Evolutionary conservation across 805 yeast genomes (phyloP).

Genomic region (Starmera caribaea): DNA sequence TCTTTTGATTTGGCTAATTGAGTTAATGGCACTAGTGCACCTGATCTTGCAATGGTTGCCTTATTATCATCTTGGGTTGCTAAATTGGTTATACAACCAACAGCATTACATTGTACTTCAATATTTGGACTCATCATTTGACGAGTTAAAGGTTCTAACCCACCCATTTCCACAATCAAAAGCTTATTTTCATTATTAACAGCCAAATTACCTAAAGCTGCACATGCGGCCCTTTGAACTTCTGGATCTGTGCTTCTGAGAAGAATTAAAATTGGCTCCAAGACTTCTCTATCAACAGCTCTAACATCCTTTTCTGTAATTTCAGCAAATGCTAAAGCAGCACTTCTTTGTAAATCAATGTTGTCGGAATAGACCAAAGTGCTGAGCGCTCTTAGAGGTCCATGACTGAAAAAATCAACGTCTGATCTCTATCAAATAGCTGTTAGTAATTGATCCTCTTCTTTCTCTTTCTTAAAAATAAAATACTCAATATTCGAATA

Average conservation of each 20-base stretch:
- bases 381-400: conserved; percentile 76
- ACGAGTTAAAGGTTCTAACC: conserved; percentile 88
- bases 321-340: conserved; percentile 97
- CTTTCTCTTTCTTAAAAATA: too few relatives aligned
- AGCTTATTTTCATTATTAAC: conserved; percentile 92
- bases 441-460: background rate
- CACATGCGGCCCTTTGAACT: conserved; percentile 97
- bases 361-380: conserved; percentile 93
- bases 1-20: conserved; percentile 91
- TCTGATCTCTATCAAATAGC: conserved; percentile 36
- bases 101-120: conserved; percentile 98
- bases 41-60: conserved; percentile 90
- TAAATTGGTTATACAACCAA: conserved; percentile 95
- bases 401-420: conserved; percentile 83
- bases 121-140: conserved; percentile 97
- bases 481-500: too few relatives aligned
- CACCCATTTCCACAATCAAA: conserved; percentile 96
- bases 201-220: conserved; percentile 96
- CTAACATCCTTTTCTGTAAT: conserved; percentile 94
- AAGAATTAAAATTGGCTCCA: conserved; percentile 86
- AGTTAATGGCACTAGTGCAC: conserved; percentile 91
- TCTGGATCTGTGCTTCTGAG: conserved; percentile 85
- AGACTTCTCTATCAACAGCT: conserved; percentile 80
- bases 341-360: conserved; percentile 89
- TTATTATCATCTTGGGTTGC: conserved; percentile 98